phyloP scores from a whole-genome alignment of 352 stramenopile genomes.

The Globisporangium lucens region DNA sequence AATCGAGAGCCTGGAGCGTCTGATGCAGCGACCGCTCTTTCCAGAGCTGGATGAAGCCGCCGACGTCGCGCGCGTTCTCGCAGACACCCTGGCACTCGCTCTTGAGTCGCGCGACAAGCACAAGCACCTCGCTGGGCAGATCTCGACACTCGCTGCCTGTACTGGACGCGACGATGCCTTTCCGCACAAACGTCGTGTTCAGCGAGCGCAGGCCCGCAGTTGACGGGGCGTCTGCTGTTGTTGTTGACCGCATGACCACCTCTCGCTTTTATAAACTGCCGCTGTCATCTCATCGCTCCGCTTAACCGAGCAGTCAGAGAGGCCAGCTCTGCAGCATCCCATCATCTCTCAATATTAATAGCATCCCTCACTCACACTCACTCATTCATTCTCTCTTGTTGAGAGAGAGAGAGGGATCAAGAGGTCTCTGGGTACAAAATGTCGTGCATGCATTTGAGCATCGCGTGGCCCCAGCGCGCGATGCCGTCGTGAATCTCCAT shows the following conservation, averaged over 20 bases:
- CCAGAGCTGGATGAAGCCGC: slow-evolving; percentile 42
- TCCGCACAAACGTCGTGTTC: slow-evolving; percentile 31
- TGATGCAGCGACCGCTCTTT: slow-evolving; percentile 61
- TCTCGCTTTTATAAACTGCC: background rate
- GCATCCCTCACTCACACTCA: background rate
- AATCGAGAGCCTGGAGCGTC: slow-evolving; percentile 44
- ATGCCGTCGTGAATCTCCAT: slow-evolving; percentile 19
- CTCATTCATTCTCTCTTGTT: background rate
- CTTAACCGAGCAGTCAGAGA: background rate
- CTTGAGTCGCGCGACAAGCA: slow-evolving; percentile 23
- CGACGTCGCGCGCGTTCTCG: slow-evolving; percentile 21
- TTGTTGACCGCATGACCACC: slow-evolving; percentile 3
- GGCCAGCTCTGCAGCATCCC: background rate
- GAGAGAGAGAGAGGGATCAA: background rate
- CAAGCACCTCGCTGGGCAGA: slow-evolving; percentile 9
- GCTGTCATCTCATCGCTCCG: background rate
- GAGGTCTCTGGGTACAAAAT: slow-evolving; percentile 13
- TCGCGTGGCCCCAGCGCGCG: slow-evolving; percentile 21
- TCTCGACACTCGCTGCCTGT: background rate
- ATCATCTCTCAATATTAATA: background rate
- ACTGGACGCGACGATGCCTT: slow-evolving; percentile 26
- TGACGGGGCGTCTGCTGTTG: background rate
- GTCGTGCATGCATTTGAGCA: slow-evolving; percentile 21
- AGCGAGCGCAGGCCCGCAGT: slow-evolving; percentile 21
- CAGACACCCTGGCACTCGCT: slow-evolving; percentile 12